Percentiles rank a stretch among this genome's conserved stretches.
These are phyloP conservation scores for Leccinum subgranulosum DNA, from an alignment of 768 basidiomycete genomes.

Conservation along the genomic window DNA sequence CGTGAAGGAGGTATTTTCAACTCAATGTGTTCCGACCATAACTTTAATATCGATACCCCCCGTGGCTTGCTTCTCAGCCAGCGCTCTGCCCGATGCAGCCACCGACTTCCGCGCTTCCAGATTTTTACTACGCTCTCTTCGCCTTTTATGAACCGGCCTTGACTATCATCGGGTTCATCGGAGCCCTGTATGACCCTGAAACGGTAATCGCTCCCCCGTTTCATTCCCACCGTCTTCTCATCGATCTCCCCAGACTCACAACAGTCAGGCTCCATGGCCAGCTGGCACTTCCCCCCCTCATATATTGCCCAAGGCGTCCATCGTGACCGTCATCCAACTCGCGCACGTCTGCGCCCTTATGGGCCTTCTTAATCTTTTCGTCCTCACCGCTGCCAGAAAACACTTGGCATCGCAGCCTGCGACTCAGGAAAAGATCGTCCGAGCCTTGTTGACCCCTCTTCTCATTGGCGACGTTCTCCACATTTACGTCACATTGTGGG, in stretches of 20 bases:
- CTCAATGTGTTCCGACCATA: not conserved
- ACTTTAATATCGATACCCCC: not conserved
- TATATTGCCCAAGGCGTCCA: slow-evolving; percentile 54
- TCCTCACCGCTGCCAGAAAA: slow-evolving; percentile 58
- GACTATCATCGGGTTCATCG: slow-evolving; percentile 61
- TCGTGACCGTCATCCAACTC: slow-evolving; percentile 71
- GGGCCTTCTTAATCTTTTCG: slow-evolving; percentile 65
- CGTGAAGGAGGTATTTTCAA: not conserved
- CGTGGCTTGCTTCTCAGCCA: slow-evolving; percentile 1
- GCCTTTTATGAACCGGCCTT: slow-evolving; percentile 72
- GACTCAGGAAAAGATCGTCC: slow-evolving; percentile 70
- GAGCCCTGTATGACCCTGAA: slow-evolving; percentile 62
- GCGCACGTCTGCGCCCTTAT: slow-evolving; percentile 75
- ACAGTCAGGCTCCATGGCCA: slow-evolving; percentile 75
- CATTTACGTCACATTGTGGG: slow-evolving; percentile 68
- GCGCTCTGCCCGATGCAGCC: slow-evolving; percentile 34
- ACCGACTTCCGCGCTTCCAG: slow-evolving; percentile 61
- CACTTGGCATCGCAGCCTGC: slow-evolving; percentile 57
- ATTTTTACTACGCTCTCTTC: slow-evolving; percentile 71
- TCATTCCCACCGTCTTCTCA: not conserved
- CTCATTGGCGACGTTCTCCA: slow-evolving; percentile 69
- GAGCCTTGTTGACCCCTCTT: slow-evolving; percentile 62
- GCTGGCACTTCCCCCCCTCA: slow-evolving; percentile 42
- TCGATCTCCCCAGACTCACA: slow-evolving; percentile 51
- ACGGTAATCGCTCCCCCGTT: slow-evolving; percentile 39